Conservation (phyloP, 1,139 yeast genomes). For the Hyphopichia khmerensis region DNA sequence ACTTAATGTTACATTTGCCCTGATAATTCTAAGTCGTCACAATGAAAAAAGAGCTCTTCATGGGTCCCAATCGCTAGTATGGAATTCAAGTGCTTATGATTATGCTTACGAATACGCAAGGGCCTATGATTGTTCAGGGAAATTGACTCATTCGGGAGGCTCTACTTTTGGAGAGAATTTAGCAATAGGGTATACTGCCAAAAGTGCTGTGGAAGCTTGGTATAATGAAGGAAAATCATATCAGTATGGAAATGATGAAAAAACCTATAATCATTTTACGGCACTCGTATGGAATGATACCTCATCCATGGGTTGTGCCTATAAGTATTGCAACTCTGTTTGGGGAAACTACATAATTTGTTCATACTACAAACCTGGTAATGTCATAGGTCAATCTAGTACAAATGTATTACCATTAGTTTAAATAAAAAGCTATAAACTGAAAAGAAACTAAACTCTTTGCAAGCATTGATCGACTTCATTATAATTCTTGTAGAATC, state of each 20-base stretch:
- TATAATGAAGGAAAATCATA: slow-evolving; percentile 32
- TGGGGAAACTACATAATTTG: slow-evolving; percentile 61
- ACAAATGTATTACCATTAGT: slow-evolving; percentile 26
- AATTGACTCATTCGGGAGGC: slow-evolving; percentile 35
- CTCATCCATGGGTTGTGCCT: slow-evolving; percentile 37
- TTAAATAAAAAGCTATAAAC: not conserved
- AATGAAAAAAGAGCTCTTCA: slow-evolving; percentile 30
- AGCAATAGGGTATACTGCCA: slow-evolving; percentile 34
- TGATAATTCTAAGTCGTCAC: slow-evolving; percentile 24
- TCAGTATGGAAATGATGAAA: slow-evolving; percentile 21
- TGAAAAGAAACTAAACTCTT: slow-evolving; percentile 13
- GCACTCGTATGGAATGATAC: slow-evolving; percentile 41
- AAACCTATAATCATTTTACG: slow-evolving; percentile 39
- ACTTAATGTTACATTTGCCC: slow-evolving; percentile 23
- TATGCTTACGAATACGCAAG: slow-evolving; percentile 32
- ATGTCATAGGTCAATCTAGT: slow-evolving; percentile 39
- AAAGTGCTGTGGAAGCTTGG: slow-evolving; percentile 36
- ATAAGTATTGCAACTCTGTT: slow-evolving; percentile 37
- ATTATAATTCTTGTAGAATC: slow-evolving; percentile 50
- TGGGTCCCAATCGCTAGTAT: slow-evolving; percentile 24
- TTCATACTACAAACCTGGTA: slow-evolving; percentile 63
- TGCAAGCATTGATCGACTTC: slow-evolving; percentile 19
- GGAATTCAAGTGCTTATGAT: slow-evolving; percentile 30
- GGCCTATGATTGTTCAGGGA: slow-evolving; percentile 33
- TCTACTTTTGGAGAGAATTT: slow-evolving; percentile 36